phyloP scores from a whole-genome alignment of 768 basidiomycete genomes.

The Collybia sordida region DNA sequence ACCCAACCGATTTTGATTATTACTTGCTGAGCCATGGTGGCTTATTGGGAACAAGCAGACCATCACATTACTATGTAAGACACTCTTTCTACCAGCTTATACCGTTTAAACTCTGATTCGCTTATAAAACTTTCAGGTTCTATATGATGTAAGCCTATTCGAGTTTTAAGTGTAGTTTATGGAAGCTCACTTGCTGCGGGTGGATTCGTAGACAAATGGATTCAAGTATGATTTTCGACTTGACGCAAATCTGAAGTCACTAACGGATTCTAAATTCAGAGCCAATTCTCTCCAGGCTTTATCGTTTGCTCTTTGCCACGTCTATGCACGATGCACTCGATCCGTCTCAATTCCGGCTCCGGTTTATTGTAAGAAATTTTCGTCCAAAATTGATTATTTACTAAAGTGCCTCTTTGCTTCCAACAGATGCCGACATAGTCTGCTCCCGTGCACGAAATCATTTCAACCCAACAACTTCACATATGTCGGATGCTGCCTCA shows the following conservation, averaged over 20 bases:
- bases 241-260: neutral
- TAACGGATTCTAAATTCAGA: constrained; percentile 25
- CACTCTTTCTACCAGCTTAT: constrained; percentile 2
- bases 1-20: constrained; percentile 75
- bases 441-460: constrained; percentile 65
- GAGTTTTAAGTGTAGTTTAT: neutral
- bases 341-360: constrained; percentile 86
- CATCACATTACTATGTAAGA: constrained; percentile 46
- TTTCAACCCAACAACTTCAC: constrained; percentile 49
- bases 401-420: too few species aligned
- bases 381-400: neutral
- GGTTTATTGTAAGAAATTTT: constrained; percentile 64
- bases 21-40: constrained; percentile 79
- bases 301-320: constrained; percentile 73
- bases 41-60: constrained; percentile 68
- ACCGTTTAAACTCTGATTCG: neutral
- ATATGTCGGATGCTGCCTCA: constrained; percentile 40
- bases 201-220: constrained; percentile 40
- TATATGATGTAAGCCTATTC: constrained; percentile 38
- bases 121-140: constrained; percentile 23
- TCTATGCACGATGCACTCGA: constrained; percentile 78
- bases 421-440: constrained; percentile 71
- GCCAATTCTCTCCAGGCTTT: constrained; percentile 69
- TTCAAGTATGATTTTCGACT: constrained; percentile 46
- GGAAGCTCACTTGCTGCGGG: neutral